Base-by-base conservation (phyloP, 441 rosid genomes). In the Arabidopsis lyrata region DNA sequence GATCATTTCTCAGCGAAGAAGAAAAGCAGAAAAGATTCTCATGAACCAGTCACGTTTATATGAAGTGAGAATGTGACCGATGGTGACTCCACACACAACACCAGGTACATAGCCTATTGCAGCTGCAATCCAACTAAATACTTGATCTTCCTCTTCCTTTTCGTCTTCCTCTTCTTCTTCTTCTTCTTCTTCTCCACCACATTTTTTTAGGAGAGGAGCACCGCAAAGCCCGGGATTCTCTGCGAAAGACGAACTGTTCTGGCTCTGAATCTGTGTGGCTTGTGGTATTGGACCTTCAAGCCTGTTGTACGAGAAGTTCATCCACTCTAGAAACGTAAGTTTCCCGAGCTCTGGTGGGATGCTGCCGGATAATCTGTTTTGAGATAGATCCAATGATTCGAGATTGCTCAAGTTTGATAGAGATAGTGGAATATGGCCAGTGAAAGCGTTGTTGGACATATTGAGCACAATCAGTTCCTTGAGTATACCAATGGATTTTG, bases 261-360 rank as follows among this genome's bases (percentile, higher is more conserved):
- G 65, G 2, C 57, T 70, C 27, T 47, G 56, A 32, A 70, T 16
- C 5, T 70, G 74, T 8, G 55, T 47, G 2, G 68, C 81, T 22
- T 38, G 66, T 7, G 88, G 86, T 29, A 84, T 66, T 0, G 53
- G 70, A 20, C 84, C 83, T 6, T 32, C 35, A 0, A 83, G 45
- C 0, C 7, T 57, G 42, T 85, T 83, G n/a, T 70, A 11, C 0
- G 70, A 29, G n/a, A 85, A 57, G 57, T 71, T 61, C 47, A 71
- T 45, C 24, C 20, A 0, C 2, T 0, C 66, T 0, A 70, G 78
- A 16, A n/a, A n/a, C n/a, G n/a, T n/a, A n/a, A 85, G 71, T 9
- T 64, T n/a, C n/a, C n/a, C 15, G 6, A 85, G 48, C 2, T 83
- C 41, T 35, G 6, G 22, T 9, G 84, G 82, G 16, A 85, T 82